These are phyloP conservation scores for Myxozyma neotropica DNA, from an alignment of 805 yeast species.

Conservation along the genomic window DNA sequence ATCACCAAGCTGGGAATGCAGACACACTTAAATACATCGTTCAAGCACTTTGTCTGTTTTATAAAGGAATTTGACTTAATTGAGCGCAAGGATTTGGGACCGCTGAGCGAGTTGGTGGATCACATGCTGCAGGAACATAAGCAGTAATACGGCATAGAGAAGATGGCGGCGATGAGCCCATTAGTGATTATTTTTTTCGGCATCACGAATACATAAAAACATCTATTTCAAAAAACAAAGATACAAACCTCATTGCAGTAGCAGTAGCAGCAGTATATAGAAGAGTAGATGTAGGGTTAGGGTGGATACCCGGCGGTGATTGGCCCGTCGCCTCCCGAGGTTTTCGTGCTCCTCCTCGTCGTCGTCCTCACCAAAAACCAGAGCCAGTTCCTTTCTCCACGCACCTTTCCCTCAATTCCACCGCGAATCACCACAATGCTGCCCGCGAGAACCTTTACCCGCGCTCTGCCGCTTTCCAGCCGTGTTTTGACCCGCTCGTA, in stretches of 20 bases:
- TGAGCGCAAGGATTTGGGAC: constrained; percentile 83
- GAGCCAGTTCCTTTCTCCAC: neutral
- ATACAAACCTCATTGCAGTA: too few relatives aligned
- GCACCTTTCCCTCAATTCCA: neutral
- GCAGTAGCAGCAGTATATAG: neutral
- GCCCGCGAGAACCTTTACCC: constrained; percentile 20
- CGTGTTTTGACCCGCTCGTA: constrained; percentile 23
- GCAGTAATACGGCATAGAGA: too few relatives aligned
- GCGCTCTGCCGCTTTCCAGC: constrained; percentile 23
- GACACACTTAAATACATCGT: constrained; percentile 88
- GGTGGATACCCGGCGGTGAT: neutral
- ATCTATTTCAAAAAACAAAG: too few relatives aligned
- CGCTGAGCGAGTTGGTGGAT: constrained; percentile 79
- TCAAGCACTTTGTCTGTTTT: constrained; percentile 90
- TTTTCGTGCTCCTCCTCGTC: constrained; percentile 7
- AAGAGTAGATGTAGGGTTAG: neutral
- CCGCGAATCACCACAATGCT: constrained; percentile 7
- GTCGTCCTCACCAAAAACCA: neutral
- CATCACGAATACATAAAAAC: too few relatives aligned
- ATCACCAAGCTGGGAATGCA: constrained; percentile 89
- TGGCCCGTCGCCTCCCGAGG: constrained; percentile 7
- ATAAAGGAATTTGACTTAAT: constrained; percentile 81
- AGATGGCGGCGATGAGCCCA: too few relatives aligned
- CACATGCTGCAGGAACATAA: constrained; percentile 52
- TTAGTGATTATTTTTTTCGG: too few relatives aligned